Evolutionary conservation across 2,329 filamentous ascomycete genomes (phyloP).

Genomic region (Madurella mycetomatis): DNA sequence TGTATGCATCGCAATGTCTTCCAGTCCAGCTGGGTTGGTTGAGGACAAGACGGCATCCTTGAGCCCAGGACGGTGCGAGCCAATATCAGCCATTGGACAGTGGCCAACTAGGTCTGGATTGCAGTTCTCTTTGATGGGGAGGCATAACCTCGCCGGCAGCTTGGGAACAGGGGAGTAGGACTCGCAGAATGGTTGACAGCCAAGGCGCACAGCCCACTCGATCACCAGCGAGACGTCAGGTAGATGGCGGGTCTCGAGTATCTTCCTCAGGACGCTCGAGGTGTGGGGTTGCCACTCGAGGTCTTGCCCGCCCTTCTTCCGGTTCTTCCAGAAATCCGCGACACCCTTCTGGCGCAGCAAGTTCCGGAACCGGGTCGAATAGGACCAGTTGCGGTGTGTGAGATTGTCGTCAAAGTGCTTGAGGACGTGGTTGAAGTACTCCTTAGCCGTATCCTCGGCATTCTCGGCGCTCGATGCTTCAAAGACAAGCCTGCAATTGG

Average conservation of each 20-base stretch:
- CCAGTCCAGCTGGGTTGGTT: not conserved
- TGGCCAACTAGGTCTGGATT: not conserved
- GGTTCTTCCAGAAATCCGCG: slow-evolving; percentile 35
- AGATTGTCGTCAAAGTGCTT: slow-evolving; percentile 44
- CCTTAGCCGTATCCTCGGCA: slow-evolving; percentile 37
- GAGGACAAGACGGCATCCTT: not conserved
- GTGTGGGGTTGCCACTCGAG: slow-evolving; percentile 41
- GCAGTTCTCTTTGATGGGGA: slow-evolving; percentile 11
- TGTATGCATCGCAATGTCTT: not conserved
- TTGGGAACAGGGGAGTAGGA: slow-evolving; percentile 9
- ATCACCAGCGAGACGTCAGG: slow-evolving; percentile 26
- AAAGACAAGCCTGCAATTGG: slow-evolving; percentile 41
- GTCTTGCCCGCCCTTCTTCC: slow-evolving; percentile 31
- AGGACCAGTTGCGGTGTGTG: slow-evolving; percentile 39
- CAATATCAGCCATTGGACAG: not conserved
- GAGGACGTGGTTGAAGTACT: slow-evolving; percentile 44
- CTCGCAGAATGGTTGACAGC: slow-evolving; percentile 6
- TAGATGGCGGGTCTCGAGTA: slow-evolving; percentile 43
- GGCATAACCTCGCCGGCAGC: slow-evolving; percentile 8
- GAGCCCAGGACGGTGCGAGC: not conserved
- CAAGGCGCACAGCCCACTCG: slow-evolving; percentile 13
- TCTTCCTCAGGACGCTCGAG: slow-evolving; percentile 40
- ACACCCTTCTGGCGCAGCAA: slow-evolving; percentile 39
- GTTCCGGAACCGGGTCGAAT: slow-evolving; percentile 43
- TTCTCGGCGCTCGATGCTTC: slow-evolving; percentile 40